A percentile compares a stretch with the other conserved stretches of the same genome.
These are phyloP conservation scores for Naganishia sp. DNA, from an alignment of 1,284 basidiomycete species.

Conservation along the genomic window DNA sequence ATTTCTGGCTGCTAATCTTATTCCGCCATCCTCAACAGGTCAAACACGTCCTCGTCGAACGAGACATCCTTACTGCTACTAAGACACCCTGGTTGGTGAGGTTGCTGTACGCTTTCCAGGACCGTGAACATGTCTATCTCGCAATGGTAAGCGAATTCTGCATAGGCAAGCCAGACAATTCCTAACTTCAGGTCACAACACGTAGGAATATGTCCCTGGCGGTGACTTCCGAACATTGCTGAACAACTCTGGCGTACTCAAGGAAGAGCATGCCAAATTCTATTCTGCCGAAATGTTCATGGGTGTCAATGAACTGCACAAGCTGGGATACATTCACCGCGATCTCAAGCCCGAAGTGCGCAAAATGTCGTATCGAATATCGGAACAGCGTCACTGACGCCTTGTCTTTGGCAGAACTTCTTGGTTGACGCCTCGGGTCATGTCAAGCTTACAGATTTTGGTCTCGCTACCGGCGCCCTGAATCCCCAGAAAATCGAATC, in stretches of 20 bases:
- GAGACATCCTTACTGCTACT: slow-evolving; percentile 91
- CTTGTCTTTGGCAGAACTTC: slow-evolving; percentile 73
- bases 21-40: slow-evolving; percentile 58
- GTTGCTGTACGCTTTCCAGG: slow-evolving; percentile 91
- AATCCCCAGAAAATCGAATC: slow-evolving; percentile 95
- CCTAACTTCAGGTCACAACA: background rate
- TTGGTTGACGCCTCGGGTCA: slow-evolving; percentile 92
- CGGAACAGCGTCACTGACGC: slow-evolving; percentile 10
- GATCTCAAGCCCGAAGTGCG: slow-evolving; percentile 93
- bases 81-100: slow-evolving; percentile 94
- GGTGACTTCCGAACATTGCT: slow-evolving; percentile 93
- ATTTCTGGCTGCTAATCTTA: background rate
- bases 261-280: slow-evolving; percentile 90
- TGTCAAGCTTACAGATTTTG: slow-evolving; percentile 98
- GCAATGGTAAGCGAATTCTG: slow-evolving; percentile 65
- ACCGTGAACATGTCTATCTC: slow-evolving; percentile 81
- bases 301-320: slow-evolving; percentile 85
- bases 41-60: slow-evolving; percentile 91
- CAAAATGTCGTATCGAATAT: background rate
- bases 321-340: slow-evolving; percentile 93
- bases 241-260: slow-evolving; percentile 93
- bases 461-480: slow-evolving; percentile 91
- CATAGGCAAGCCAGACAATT: background rate
- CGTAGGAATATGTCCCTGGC: slow-evolving; percentile 86
- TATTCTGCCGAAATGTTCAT: slow-evolving; percentile 97